These are phyloP conservation scores for Paracoccidioides lutzii DNA, from an alignment of 2,329 filamentous ascomycete genomes.

Conservation along the genomic window DNA sequence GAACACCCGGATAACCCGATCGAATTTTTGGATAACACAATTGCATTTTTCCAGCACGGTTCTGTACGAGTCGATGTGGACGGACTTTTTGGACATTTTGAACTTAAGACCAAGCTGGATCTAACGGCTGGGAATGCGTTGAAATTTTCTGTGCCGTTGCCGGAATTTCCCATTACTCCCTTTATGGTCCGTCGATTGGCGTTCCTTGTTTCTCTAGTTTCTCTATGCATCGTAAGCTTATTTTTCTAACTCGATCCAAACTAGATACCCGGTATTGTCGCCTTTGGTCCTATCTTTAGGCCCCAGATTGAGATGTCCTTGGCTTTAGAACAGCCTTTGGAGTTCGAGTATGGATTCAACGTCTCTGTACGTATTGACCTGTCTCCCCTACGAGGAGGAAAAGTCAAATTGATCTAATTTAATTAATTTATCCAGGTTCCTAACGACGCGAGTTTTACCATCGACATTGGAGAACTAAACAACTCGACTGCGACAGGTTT, in stretches of 20 bases:
- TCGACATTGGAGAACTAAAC: conserved; percentile 9
- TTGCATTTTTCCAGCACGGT: conserved; percentile 13
- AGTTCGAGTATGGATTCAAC: conserved; percentile 14
- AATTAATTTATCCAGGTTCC: conserved; percentile 9
- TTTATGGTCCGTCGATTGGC: conserved; percentile 11
- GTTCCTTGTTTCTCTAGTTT: neutral
- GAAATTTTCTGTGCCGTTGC: conserved; percentile 12
- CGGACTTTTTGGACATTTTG: conserved; percentile 12
- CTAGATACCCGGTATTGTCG: conserved; percentile 14
- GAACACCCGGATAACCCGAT: conserved; percentile 1
- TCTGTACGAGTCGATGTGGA: conserved; percentile 11
- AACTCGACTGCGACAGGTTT: conserved; percentile 21
- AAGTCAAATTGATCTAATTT: neutral
- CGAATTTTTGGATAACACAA: conserved; percentile 6
- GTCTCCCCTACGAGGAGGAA: neutral
- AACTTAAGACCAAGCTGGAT: conserved; percentile 12
- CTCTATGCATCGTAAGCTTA: neutral
- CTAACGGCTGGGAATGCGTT: conserved; percentile 3
- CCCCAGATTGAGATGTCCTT: conserved; percentile 9
- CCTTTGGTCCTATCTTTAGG: conserved; percentile 11
- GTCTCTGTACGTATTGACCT: conserved; percentile 8
- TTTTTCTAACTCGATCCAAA: neutral
- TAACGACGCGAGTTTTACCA: conserved; percentile 9
- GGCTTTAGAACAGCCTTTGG: conserved; percentile 6
- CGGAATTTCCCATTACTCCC: conserved; percentile 12